Percentiles rank a stretch among this genome's conserved stretches.
phyloP scores from a whole-genome alignment of 2,329 filamentous ascomycete genomes.

The Arthrobotrys megalospora region DNA sequence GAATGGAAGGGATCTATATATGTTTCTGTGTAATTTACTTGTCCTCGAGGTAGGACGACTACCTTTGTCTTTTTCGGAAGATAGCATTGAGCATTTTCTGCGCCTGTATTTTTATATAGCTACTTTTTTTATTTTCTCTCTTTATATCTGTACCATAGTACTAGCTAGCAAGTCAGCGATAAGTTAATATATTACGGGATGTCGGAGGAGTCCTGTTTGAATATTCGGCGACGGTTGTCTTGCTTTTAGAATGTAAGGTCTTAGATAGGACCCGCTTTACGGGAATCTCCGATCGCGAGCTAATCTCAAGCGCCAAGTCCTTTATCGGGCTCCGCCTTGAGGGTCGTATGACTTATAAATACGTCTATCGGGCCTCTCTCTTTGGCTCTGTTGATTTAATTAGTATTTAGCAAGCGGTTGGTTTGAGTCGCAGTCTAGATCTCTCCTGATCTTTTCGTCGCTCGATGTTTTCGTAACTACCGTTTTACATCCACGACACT shows the following conservation, averaged over 20 bases:
- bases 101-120: conserved; percentile 1
- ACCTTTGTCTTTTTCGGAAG: too few relatives aligned
- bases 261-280: conserved; percentile 3
- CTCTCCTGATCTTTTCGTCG: too few relatives aligned
- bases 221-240: neutral
- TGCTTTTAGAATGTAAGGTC: neutral
- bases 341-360: neutral
- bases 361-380: neutral
- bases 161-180: neutral
- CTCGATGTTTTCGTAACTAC: too few relatives aligned
- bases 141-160: conserved; percentile 11
- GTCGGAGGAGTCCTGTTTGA: neutral
- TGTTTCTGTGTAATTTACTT: neutral
- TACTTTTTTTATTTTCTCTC: neutral
- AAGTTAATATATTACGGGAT: neutral
- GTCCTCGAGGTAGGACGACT: neutral
- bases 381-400: neutral
- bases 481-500: too few relatives aligned
- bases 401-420: too few relatives aligned
- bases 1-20: neutral
- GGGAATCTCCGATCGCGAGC: conserved; percentile 20
- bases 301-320: conserved; percentile 9
- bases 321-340: conserved; percentile 11
- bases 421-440: too few relatives aligned
- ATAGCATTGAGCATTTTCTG: conserved; percentile 6